A percentile compares a stretch with the other conserved stretches of the same genome.
Conservation (phyloP, 495 filamentous ascomycete species). For the Aspergillus baeticus region DNA sequence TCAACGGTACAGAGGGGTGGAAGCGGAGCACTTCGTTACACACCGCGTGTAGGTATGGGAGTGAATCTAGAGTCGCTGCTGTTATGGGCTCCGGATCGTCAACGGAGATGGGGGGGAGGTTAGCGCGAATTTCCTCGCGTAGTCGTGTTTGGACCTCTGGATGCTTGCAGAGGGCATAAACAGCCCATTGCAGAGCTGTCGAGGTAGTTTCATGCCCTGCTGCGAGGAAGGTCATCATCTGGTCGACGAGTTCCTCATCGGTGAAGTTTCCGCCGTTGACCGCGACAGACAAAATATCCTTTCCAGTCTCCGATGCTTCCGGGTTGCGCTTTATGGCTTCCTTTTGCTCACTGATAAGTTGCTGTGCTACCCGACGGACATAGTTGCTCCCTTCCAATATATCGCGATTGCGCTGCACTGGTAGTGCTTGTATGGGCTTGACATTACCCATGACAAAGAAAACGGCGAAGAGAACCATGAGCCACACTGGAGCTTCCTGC, state of each 20-base stretch:
- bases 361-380: slow-evolving; percentile 61
- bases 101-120: slow-evolving; percentile 57
- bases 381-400: slow-evolving; percentile 50
- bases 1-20: slow-evolving; percentile 58
- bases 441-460: slow-evolving; percentile 39
- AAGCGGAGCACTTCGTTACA: slow-evolving; percentile 61
- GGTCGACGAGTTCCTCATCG: slow-evolving; percentile 80
- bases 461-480: slow-evolving; percentile 38
- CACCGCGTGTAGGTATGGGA: slow-evolving; percentile 61
- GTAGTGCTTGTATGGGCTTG: slow-evolving; percentile 46
- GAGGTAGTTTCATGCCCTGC: slow-evolving; percentile 85
- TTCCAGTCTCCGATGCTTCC: slow-evolving; percentile 34
- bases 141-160: slow-evolving; percentile 56
- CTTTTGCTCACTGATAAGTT: slow-evolving; percentile 69
- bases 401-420: slow-evolving; percentile 64
- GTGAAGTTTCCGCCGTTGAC: slow-evolving; percentile 71
- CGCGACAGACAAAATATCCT: slow-evolving; percentile 84
- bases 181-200: slow-evolving; percentile 58
- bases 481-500: slow-evolving; percentile 9
- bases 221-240: slow-evolving; percentile 93
- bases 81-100: slow-evolving; percentile 45
- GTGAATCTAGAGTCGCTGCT: slow-evolving; percentile 48
- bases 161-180: slow-evolving; percentile 58
- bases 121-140: slow-evolving; percentile 58
- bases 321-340: slow-evolving; percentile 53